Percentiles rank a stretch among this genome's conserved stretches.
Evolutionary conservation across 2,329 filamentous ascomycete genomes (phyloP).

Genomic region (Fusarium sp.): DNA sequence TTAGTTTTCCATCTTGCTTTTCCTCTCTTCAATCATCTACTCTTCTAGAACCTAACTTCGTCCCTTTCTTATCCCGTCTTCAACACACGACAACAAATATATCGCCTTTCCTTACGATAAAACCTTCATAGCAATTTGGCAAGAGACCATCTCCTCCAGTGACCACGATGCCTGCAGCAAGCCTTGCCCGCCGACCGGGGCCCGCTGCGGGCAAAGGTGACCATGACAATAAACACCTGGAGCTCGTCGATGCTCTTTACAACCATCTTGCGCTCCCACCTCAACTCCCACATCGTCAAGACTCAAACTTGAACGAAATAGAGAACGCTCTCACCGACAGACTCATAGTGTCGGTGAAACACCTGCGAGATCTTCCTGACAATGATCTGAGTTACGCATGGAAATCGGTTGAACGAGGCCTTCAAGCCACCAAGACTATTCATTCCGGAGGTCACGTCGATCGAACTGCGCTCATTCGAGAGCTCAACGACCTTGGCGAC

Average conservation of each 20-base stretch:
- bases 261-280: constrained; percentile 45
- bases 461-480: constrained; percentile 27
- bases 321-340: constrained; percentile 31
- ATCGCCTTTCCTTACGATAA: too few species aligned
- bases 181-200: too few species aligned
- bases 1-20: too few species aligned
- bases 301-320: constrained; percentile 27
- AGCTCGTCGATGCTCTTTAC: constrained; percentile 38
- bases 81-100: too few species aligned
- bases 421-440: constrained; percentile 38
- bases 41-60: too few species aligned
- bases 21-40: too few species aligned
- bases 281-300: constrained; percentile 39
- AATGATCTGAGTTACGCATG: constrained; percentile 30
- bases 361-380: constrained; percentile 28
- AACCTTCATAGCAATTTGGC: too few species aligned
- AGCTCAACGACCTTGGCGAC: constrained; percentile 30
- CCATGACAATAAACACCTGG: constrained; percentile 11
- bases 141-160: too few species aligned
- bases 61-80: too few species aligned
- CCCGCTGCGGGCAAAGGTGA: not conserved
- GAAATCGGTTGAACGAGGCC: constrained; percentile 33
- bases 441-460: constrained; percentile 35
- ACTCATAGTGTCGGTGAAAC: constrained; percentile 29
- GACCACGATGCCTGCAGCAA: too few species aligned